Evolutionary conservation across 371 early-diverging fungal genomes (phyloP).

Genomic region (Mortierella sp.): DNA sequence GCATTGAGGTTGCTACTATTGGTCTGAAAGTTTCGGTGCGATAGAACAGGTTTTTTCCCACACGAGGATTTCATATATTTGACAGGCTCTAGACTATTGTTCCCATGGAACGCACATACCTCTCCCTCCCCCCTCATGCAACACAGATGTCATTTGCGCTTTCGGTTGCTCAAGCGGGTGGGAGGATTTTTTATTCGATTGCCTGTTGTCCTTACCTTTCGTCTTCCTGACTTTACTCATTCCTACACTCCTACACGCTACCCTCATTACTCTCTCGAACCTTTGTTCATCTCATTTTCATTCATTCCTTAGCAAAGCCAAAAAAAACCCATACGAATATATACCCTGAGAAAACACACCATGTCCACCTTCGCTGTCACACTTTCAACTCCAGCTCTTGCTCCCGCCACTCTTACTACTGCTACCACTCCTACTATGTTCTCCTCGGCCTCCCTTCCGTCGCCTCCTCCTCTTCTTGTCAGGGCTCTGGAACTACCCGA

Average conservation of each 20-base stretch:
- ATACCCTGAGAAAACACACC: background rate
- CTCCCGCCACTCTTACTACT: background rate
- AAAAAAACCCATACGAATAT: background rate
- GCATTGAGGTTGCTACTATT: too few relatives aligned
- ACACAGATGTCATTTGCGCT: background rate
- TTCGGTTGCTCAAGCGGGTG: too few relatives aligned
- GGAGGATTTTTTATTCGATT: too few relatives aligned
- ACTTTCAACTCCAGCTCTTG: background rate
- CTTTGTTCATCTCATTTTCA: background rate
- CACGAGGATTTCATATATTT: background rate
- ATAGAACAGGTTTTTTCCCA: background rate
- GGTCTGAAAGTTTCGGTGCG: too few relatives aligned
- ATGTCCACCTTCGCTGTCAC: background rate
- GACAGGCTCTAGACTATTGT: background rate
- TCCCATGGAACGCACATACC: slow-evolving; percentile 6
- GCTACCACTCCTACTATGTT: background rate
- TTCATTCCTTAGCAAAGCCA: background rate
- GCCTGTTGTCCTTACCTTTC: too few relatives aligned
- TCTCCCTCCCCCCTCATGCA: background rate
- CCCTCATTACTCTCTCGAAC: too few relatives aligned
- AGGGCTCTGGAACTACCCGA: slow-evolving; percentile 34
- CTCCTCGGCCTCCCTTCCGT: too few relatives aligned
- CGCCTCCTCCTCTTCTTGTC: background rate
- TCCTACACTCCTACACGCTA: background rate
- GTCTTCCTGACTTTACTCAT: background rate